Base-by-base conservation (phyloP, 805 yeast species). In the Candida gorgasii region DNA sequence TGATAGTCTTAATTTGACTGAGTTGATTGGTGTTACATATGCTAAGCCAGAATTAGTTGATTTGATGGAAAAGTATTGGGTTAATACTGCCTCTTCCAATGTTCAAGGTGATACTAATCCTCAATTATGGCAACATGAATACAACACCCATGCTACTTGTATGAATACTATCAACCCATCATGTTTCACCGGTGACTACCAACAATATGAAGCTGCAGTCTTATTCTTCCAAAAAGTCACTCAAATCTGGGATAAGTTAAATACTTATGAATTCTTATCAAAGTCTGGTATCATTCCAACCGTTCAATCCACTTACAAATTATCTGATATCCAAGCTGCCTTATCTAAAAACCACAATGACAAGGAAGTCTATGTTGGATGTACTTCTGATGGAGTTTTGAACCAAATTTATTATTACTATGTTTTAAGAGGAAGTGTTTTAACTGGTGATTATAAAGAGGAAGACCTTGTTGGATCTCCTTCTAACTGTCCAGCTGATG, bases 101-200 rank as follows among this genome's bases (percentile, higher is more conserved):
- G 88, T 88, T 8, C 61, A 76, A 43, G 92, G 85, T 58, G 82
- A 78, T 44, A 58, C 73, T 5, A 31, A 36, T 35, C 15, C 27
- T 8, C 32, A 39, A 12, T 67, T 90, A 39, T 90, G 98, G 98
- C 73, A 77, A 26, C 97, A 90, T 63, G 97, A 90, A 63, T 90
- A 78, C 73, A 89, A 90, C 68, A 90, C 90, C 61, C 98, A 90
- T 59, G 97, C 90, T 17, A 89, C 96, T 8, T 90, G 97, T 65
- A 82, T 89, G 75, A 78, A 82, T 36, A 89, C 97, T 1, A 68
- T 90, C 35, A 78, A 75, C 43, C 86, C 93, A 3, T 52, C 61
- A 4, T 90, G 98, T 61, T 89, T 89, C 62, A 65, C 59, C 8
- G 54, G 54, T 13, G 27, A 40, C 8, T 54, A 52, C 29, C 39